Evolutionary conservation across 331 rosid genomes (phyloP), one percentile per base, ranked within the genome.

Genomic region (Rosa hybrid): DNA sequence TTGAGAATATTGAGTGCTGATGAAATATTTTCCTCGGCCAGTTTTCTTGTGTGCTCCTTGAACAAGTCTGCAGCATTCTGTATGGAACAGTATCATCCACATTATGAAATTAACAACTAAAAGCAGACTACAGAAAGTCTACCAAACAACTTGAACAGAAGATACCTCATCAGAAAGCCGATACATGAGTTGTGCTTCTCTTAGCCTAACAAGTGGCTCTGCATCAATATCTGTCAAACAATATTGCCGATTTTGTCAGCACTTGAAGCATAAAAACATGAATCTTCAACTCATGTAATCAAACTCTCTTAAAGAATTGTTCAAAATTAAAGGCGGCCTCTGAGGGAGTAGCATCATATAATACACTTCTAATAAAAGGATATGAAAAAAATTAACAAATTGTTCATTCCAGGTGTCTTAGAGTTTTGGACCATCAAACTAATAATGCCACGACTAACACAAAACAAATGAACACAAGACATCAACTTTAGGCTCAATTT

Each of bases 141-240:
- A 60, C 42, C 56, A 77, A 44, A 81, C 53, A 79, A 17, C 74
- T 57, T 69, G 74, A n/a, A 44, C 76, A 82, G 79, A 82, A 71
- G 44, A 59, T 83, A 96, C 99, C 99, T 96, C 97, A 48, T 93
- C 97, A 63, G 93, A 89, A 81, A 96, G 97, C 77, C 77, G 89
- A 82, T 72, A 91, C 64, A 81, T 57, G 44, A 10, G 78, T 72
- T 96, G 99, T 69, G 90, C 88, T 79, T 93, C 94, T 79, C 90
- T 91, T 30, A 93, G 97, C 80, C 85, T 81, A 71, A 93, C 83
- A 85, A 96, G 99, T 81, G 79, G 82, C 85, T 70, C 97, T 56
- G 72, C 87, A 63, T 85, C 79, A 77, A 91, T 71, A 89, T 90
- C 98, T 93, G 86, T 78, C 49, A 75, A 78, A 80, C 21, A 86